Base-by-base conservation (phyloP, 140 eudicot species). In the Flaveria floridana region DNA sequence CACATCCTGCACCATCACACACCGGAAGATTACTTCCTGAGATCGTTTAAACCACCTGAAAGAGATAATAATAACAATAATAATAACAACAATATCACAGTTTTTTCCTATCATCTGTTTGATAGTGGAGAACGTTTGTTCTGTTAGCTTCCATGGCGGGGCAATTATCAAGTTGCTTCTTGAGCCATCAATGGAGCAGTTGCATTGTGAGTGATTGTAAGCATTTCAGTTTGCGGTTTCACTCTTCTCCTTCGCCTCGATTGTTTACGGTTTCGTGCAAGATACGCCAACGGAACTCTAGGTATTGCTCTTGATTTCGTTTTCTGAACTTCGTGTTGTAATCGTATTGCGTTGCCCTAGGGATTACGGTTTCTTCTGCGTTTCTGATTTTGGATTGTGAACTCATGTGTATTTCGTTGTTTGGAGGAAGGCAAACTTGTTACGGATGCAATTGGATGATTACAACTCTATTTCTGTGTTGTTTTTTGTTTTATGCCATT, bases 281-380 rank as follows among this genome's bases (percentile, higher is more conserved):
- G 78, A 84, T 77, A 83, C 94, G 97, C 2, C 94, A 80, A 42
- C 90, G 89, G 19, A 84, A 82, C 51, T 84, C 82, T 63, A 83
- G 95, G 97, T 91, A 79, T 78, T 66, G 21, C 56, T 41, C 21
- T 13, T 12, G 4, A 2, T 34, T 52, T 37, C 10, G 18, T 47
- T 56, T 30, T 48, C 9, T 30, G 13, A 18, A 59, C 10, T 20
- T 68, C 21, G 47, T 50, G 37, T 44, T 41, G 20, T 44, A 44
- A 7, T 44, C 34, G 23, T 59, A 58, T 55, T 42, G 20, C 39
- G 56, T 72, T 57, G 59, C 61, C 50, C 11, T 6, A 51, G 26
- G 48, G 21, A 19, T 19, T 63, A 47, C 9, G 34, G 14, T 44
- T 44, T 34, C 41, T 34, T 34, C 41, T 34, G 41, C 8, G 41